Percentiles rank a stretch among this genome's conserved stretches.
These are phyloP conservation scores for Xylariaceae sp. DNA, from an alignment of 2,329 filamentous ascomycete genomes.

Conservation along the genomic window DNA sequence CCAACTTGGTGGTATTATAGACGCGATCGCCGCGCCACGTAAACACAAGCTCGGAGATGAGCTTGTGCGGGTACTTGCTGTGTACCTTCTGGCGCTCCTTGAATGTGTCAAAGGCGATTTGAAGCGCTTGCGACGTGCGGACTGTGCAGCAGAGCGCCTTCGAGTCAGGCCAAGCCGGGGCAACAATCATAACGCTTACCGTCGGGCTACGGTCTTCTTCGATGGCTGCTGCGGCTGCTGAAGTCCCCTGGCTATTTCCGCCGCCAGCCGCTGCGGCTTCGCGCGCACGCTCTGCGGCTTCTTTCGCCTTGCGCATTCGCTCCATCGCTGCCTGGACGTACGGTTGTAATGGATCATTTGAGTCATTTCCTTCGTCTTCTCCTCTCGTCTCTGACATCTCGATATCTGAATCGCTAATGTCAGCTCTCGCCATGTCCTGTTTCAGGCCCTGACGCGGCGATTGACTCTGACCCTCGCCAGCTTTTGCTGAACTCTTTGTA, in stretches of 20 bases:
- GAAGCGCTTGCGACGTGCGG: conserved; percentile 61
- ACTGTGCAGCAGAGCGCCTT: conserved; percentile 59
- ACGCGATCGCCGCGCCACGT: conserved; percentile 71
- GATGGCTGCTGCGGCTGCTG: background rate
- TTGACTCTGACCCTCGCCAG: background rate
- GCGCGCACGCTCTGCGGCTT: conserved; percentile 20
- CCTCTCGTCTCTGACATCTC: conserved; percentile 28
- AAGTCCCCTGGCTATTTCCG: background rate
- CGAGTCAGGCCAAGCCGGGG: conserved; percentile 54
- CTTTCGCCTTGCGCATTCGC: conserved; percentile 28
- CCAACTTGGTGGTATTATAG: conserved; percentile 70
- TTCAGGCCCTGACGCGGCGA: background rate
- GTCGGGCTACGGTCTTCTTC: conserved; percentile 32
- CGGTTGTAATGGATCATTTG: conserved; percentile 38
- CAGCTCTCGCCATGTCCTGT: conserved; percentile 5
- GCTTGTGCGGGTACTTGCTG: conserved; percentile 24
- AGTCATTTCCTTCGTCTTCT: conserved; percentile 29
- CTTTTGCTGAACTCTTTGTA: background rate
- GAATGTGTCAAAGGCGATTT: conserved; percentile 65
- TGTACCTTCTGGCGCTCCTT: conserved; percentile 55
- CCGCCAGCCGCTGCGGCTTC: conserved; percentile 16
- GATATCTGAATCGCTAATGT: conserved; percentile 13
- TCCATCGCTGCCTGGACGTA: conserved; percentile 43
- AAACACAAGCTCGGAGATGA: conserved; percentile 59
- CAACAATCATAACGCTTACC: conserved; percentile 63